Evolutionary conservation across 331 rosid genomes (phyloP), one percentile per base, ranked within the genome.

Genomic region (Acacia pycnantha): DNA sequence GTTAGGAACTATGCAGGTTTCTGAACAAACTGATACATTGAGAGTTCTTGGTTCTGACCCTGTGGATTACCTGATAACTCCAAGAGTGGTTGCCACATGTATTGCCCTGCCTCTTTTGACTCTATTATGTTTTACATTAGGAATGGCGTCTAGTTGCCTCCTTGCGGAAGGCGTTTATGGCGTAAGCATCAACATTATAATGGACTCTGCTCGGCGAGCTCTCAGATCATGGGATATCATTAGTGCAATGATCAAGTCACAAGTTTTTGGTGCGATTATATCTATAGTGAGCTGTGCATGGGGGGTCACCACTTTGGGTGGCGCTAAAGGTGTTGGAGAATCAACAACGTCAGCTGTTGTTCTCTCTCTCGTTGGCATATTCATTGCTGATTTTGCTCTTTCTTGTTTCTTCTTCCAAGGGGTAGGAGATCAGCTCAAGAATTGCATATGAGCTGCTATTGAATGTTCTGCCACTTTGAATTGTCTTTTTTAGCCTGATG

Each of bases 1-100:
- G 77, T 86, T 96, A 41, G 99, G 99, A 81, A 96, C 99, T 70
- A 96, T 96, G 99, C 99, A 96, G 88, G 99, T 96, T 79, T 94
- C 99, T 7, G 99, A 96, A 85, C 98, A 94, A 87, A 96, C 92
- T 16, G 98, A 96, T 82, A 93, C 95, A 24, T 81, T 96, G 81
- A 86, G 99, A 87, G 97, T 96, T 82, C 97, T 94, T 46, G 98
- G 99, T 58, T 80, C 99, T 15, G 90, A 92, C 78, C 98, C 97
- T 0, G 95, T 96, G 16, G 98, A 96, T 84, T 94, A 96, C 78
- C 97, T 96, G 22, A 93, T 96, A 70, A 90, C 95, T 0, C 99
- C 99, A 13, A 90, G 99, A 82, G 99, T 95, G 65, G 78, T 95
- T 8, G 98, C 99, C 7, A 81, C 94, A 33, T 89, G 90, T 74